phyloP scores from a whole-genome alignment of 371 early-diverging fungal genomes.

The Mycotypha africana region DNA sequence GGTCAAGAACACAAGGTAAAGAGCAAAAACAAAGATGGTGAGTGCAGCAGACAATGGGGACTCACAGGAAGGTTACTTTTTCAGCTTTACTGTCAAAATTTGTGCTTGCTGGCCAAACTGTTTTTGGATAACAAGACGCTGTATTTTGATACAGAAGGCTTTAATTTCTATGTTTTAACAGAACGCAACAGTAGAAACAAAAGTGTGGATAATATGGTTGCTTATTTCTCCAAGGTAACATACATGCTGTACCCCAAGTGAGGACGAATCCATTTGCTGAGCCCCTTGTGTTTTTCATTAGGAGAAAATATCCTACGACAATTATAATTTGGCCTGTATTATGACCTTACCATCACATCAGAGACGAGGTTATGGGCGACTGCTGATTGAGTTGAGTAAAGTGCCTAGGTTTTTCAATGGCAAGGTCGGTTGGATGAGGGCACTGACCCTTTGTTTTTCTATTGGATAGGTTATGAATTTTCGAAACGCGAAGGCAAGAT shows the following conservation, averaged over 20 bases:
- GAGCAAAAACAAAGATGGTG: background rate
- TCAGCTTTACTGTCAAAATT: conserved; percentile 90
- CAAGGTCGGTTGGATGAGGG: background rate
- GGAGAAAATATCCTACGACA: conserved; percentile 71
- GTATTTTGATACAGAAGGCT: conserved; percentile 97
- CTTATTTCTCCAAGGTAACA: conserved; percentile 67
- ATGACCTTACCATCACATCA: conserved; percentile 84
- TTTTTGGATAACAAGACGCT: conserved; percentile 99
- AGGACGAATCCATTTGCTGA: too few species aligned
- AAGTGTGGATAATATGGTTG: conserved; percentile 49
- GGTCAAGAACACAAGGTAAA: conserved; percentile 78
- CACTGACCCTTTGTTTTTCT: too few species aligned
- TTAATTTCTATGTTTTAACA: conserved; percentile 94
- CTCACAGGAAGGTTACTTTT: too few species aligned
- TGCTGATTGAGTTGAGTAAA: conserved; percentile 82
- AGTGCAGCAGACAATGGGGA: too few species aligned
- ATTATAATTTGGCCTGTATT: conserved; percentile 87
- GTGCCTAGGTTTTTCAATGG: background rate
- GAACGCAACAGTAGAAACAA: conserved; percentile 43
- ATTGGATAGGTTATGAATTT: conserved; percentile 71
- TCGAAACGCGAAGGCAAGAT: conserved; percentile 83
- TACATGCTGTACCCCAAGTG: too few species aligned
- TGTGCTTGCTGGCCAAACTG: conserved; percentile 90
- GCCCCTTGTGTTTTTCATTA: too few species aligned
- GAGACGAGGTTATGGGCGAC: conserved; percentile 79